Evolutionary conservation across 768 basidiomycete genomes (phyloP), one percentile per base, ranked within the genome.

Genomic region (Trametes meyenii): DNA sequence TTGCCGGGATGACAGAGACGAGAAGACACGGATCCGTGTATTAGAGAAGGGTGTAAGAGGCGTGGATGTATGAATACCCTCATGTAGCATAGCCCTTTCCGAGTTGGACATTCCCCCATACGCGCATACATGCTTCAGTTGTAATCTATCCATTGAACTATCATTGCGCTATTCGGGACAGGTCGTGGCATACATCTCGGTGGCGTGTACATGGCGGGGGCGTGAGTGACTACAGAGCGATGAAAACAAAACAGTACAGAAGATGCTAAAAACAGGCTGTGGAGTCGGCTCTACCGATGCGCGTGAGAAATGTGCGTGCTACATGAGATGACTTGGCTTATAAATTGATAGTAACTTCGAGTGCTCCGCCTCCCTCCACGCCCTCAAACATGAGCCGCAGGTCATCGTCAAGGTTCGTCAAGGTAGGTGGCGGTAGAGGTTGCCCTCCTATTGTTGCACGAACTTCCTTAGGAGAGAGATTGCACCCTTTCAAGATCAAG

Each of bases 161-260:
- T 58, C 49, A 48, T 52, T 49, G 36, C 45, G 23, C 24, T 48
- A 29, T 12, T 50, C 60, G 45, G 33, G 14, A 26, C 52, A 43
- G 38, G 54, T 61, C 53, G 60, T 58, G 50, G 43, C 16, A 19
- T 62, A 62, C 61, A 58, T 62, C n/a, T 10, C 40, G 49, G 49
- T 58, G 29, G 3, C 57, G 49, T 58, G 39, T 26, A 50, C 39
- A 55, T 50, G 38, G 38, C 17, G 4, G 39, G 17, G 11, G 40
- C 29, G 21, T 23, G 45, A 21, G 45, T 45, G 21, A 23, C 50
- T 62, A 52, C 61, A 43, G 12, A 50, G 26, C 46, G 45, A 58
- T 54, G 49, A 48, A 53, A 43, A 33, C 45, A 45, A 49, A 42
- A 29, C 17, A 44, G 40, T 42, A 38, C 51, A 40, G 21, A 16